Percentiles rank a stretch among this genome's conserved stretches.
phyloP scores from a whole-genome alignment of 108 stramenopile genomes.

The Cyclotella kingstonii region DNA sequence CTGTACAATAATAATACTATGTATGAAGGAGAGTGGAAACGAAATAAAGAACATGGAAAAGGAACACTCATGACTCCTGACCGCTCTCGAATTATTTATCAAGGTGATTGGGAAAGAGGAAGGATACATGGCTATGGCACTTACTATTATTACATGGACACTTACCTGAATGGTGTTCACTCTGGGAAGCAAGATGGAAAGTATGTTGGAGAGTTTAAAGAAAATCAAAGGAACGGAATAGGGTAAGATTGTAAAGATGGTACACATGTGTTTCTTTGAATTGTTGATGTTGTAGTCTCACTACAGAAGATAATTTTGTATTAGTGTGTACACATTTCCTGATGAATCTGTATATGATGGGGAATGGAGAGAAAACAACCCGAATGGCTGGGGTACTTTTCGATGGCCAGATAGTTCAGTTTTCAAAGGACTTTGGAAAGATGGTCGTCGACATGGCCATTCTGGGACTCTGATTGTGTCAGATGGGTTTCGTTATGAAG shows the following conservation, averaged over 20 bases:
- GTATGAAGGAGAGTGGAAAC: conserved; percentile 88
- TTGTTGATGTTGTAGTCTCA: too few relatives aligned
- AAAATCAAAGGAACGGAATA: conserved; percentile 71
- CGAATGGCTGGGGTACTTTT: conserved; percentile 75
- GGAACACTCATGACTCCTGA: conserved; percentile 78
- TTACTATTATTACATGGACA: conserved; percentile 65
- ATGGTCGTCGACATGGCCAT: conserved; percentile 75
- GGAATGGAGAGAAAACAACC: conserved; percentile 79
- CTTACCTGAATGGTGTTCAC: background rate
- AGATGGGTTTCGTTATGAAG: conserved; percentile 88
- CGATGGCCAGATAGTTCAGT: conserved; percentile 70
- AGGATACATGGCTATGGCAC: conserved; percentile 80
- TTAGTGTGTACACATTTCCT: conserved; percentile 70
- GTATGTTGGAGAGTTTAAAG: conserved; percentile 84
- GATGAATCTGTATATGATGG: conserved; percentile 78
- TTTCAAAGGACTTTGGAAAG: conserved; percentile 86
- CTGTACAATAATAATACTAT: conserved; percentile 74
- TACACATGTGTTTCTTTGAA: too few relatives aligned
- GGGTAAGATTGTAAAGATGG: conserved; percentile 2
- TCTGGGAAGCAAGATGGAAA: conserved; percentile 30
- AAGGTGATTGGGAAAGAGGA: conserved; percentile 85
- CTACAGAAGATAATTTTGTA: background rate
- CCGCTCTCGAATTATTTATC: conserved; percentile 70
- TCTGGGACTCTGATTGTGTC: conserved; percentile 66
- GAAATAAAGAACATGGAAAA: conserved; percentile 83